Conservation (phyloP, 805 yeast genomes). For the Nakazawaea ambrosiae region DNA sequence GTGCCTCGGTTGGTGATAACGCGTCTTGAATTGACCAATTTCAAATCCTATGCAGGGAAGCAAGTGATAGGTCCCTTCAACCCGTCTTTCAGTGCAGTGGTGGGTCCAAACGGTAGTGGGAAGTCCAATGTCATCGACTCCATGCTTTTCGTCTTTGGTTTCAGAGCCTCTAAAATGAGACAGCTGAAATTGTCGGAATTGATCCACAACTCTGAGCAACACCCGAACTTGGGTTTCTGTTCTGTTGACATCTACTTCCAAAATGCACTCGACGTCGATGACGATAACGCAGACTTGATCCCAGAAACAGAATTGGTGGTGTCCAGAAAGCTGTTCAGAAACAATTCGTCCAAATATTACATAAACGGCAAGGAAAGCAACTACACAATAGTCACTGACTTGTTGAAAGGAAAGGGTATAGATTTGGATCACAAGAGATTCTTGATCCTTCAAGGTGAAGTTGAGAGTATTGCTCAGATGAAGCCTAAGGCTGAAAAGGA, state of each 20-base stretch:
- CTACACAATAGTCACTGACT: conserved; percentile 70
- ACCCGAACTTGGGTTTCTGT: conserved; percentile 63
- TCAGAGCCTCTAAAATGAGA: conserved; percentile 93
- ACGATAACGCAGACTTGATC: conserved; percentile 31
- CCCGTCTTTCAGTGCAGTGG: conserved; percentile 90
- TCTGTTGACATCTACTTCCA: conserved; percentile 88
- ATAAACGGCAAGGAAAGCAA: conserved; percentile 64
- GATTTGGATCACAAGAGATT: conserved; percentile 94
- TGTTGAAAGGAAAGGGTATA: conserved; percentile 75
- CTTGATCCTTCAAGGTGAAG: conserved; percentile 94
- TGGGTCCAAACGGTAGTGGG: conserved; percentile 98
- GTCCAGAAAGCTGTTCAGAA: conserved; percentile 71
- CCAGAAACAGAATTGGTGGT: conserved; percentile 60
- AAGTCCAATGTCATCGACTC: conserved; percentile 98
- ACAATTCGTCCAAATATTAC: conserved; percentile 72
- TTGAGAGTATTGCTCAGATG: conserved; percentile 97
- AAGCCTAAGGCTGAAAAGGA: conserved; percentile 93
- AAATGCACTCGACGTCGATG: conserved; percentile 57
- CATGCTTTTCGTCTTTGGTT: conserved; percentile 94
- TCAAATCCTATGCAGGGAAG: conserved; percentile 92
- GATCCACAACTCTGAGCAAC: conserved; percentile 82
- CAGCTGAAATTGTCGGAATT: conserved; percentile 89
- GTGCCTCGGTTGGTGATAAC: conserved; percentile 68
- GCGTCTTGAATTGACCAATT: conserved; percentile 68
- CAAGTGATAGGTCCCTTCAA: conserved; percentile 95